A percentile compares a stretch with the other conserved stretches of the same genome.
phyloP scores from a whole-genome alignment of 1,284 basidiomycete species.

The Veloporphyrellus conicus region DNA sequence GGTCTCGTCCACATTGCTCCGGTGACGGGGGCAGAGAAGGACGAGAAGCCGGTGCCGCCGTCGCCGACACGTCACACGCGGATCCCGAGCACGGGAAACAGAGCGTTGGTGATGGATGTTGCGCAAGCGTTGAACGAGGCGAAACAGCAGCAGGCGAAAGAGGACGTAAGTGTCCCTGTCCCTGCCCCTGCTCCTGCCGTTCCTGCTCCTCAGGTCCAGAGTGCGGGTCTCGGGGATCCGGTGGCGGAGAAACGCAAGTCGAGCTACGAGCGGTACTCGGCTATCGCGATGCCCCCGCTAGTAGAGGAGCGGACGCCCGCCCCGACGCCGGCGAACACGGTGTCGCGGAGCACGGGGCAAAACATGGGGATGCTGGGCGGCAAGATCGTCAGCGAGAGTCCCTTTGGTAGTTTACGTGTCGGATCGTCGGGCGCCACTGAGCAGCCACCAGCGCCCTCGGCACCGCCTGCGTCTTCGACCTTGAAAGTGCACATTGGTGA shows the following conservation, averaged over 20 bases:
- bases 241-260: constrained; percentile 55
- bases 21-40: constrained; percentile 4
- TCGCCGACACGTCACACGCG: constrained; percentile 42
- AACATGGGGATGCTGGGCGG: constrained; percentile 1
- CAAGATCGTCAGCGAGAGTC: constrained; percentile 11
- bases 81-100: constrained; percentile 63
- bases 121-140: constrained; percentile 56
- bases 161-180: neutral
- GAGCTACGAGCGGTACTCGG: constrained; percentile 62
- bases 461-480: neutral
- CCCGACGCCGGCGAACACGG: constrained; percentile 52
- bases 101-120: constrained; percentile 73
- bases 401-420: constrained; percentile 3
- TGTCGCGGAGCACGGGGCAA: constrained; percentile 37
- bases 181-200: neutral
- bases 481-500: constrained; percentile 33
- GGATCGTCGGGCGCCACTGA: neutral
- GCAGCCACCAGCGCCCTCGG: neutral
- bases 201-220: constrained; percentile 2
- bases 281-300: constrained; percentile 57
- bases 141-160: constrained; percentile 13
- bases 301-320: constrained; percentile 62
- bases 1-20: constrained; percentile 29
- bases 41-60: constrained; percentile 13
- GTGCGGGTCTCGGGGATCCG: constrained; percentile 7